Percentiles rank a stretch among this genome's conserved stretches.
Conservation (phyloP, 257 asterid genomes). For the Fraxinus pennsylvanica region DNA sequence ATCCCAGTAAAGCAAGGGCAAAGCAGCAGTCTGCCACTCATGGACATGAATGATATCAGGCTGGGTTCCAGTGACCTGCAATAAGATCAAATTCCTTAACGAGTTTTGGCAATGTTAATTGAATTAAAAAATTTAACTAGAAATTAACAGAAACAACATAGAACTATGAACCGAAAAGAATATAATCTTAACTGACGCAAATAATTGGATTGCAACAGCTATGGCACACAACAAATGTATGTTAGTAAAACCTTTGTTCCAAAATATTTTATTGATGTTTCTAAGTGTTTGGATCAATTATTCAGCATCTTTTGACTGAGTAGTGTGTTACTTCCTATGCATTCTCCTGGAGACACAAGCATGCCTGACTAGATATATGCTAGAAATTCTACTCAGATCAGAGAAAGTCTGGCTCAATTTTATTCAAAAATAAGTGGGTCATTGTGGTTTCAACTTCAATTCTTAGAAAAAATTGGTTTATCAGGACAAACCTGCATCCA, state of each 20-base stretch:
- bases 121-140: background rate
- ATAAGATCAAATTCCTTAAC: slow-evolving; percentile 14
- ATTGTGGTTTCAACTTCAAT: background rate
- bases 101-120: background rate
- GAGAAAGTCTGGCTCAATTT: background rate
- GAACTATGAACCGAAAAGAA: background rate
- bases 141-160: background rate
- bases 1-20: slow-evolving; percentile 90
- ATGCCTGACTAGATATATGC: background rate
- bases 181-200: background rate
- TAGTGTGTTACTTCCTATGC: background rate
- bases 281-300: background rate
- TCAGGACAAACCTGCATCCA: slow-evolving; percentile 77
- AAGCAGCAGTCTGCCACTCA: slow-evolving; percentile 84
- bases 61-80: slow-evolving; percentile 70
- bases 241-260: background rate
- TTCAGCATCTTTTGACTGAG: background rate
- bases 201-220: background rate
- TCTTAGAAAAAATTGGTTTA: background rate
- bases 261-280: background rate
- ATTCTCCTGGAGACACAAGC: background rate
- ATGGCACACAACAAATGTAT: background rate
- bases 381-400: background rate
- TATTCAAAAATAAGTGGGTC: background rate
- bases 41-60: slow-evolving; percentile 86